Percentiles rank a stretch among this genome's conserved stretches.
phyloP scores from a whole-genome alignment of 2,329 filamentous ascomycete genomes.

The Fusarium chlamydosporum region DNA sequence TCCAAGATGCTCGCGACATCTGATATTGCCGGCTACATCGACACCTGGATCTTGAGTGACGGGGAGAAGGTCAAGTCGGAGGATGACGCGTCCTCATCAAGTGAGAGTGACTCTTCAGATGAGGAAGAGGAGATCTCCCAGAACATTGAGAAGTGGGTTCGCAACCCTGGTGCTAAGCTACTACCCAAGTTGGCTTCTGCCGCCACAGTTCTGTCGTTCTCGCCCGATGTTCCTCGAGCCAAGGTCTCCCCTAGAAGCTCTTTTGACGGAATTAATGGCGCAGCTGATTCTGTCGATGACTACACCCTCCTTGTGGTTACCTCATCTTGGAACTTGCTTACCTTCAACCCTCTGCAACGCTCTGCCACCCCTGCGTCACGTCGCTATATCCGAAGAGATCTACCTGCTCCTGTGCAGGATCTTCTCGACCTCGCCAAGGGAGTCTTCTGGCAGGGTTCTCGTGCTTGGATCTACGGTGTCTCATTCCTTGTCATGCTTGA shows the following conservation, averaged over 20 bases:
- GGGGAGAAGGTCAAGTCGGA: conserved; percentile 53
- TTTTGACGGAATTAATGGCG: conserved; percentile 46
- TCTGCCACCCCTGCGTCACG: conserved; percentile 87
- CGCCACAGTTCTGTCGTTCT: conserved; percentile 78
- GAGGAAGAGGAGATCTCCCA: conserved; percentile 61
- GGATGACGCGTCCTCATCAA: conserved; percentile 55
- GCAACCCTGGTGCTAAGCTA: conserved; percentile 77
- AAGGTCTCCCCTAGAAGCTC: conserved; percentile 48
- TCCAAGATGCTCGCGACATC: conserved; percentile 82
- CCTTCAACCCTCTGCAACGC: conserved; percentile 84
- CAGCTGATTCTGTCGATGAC: conserved; percentile 56
- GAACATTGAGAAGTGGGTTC: conserved; percentile 74
- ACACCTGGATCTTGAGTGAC: conserved; percentile 81
- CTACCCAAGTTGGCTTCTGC: conserved; percentile 76
- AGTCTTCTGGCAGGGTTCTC: conserved; percentile 82
- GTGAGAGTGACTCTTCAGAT: conserved; percentile 59
- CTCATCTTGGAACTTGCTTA: conserved; percentile 74
- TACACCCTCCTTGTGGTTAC: conserved; percentile 69
- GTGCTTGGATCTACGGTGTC: conserved; percentile 89
- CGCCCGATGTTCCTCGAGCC: conserved; percentile 60
- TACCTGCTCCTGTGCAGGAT: conserved; percentile 81
- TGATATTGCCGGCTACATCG: conserved; percentile 87
- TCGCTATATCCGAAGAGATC: conserved; percentile 80
- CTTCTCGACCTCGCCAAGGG: conserved; percentile 87
- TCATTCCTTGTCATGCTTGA: conserved; percentile 95